Base-by-base conservation (phyloP, 495 filamentous ascomycete species). In the Tuber microsphaerosporum region DNA sequence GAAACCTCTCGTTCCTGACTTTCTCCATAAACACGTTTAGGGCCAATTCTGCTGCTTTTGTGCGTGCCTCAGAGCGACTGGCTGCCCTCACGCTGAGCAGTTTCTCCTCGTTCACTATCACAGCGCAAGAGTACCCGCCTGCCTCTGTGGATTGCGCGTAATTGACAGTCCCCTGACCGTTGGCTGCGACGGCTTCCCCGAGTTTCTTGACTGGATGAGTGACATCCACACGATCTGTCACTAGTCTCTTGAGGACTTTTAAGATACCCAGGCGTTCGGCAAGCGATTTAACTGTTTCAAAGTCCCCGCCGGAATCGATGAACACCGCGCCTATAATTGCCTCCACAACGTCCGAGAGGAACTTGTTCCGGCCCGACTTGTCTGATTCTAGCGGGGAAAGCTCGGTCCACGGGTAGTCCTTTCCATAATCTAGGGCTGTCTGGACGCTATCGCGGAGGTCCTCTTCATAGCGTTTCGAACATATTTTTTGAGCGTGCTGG, bases 271-370 rank as follows among this genome's bases (percentile, higher is more conserved):
- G 78, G 2, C 85, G 81, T 75, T 92, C 89, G 0, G 91, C 77
- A 51, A 97, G 87, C 0, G 44, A 74, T 41, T 85, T 83, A 76
- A 91, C 93, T 0, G 75, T 83, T 0, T 82, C 84, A 39, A 94
- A 79, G 6, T 88, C 84, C 3, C 92, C 92, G 6, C 81, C 76
- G 0, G 90, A 92, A 82, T 97, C 95, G 71, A 97, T 85, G 85
- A 91, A 99, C 0, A 97, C 88, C 0, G 94, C 95, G 0, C 93
- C 95, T 1, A 97, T 83, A 1, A 94, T 76, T 71, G 87, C 88
- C 86, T 99, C 95, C 56, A 97, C 85, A 16, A 97, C 85, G 81
- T 99, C 94, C 0, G 92, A 95, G 84, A 92, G 90, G 86, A 92
- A 92, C 78, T 97, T 98, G 20, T 72, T 72, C 14, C 56, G 56